Conservation (phyloP, 176 grass and related monocot genomes). For the Tillandsia fasciculata region DNA sequence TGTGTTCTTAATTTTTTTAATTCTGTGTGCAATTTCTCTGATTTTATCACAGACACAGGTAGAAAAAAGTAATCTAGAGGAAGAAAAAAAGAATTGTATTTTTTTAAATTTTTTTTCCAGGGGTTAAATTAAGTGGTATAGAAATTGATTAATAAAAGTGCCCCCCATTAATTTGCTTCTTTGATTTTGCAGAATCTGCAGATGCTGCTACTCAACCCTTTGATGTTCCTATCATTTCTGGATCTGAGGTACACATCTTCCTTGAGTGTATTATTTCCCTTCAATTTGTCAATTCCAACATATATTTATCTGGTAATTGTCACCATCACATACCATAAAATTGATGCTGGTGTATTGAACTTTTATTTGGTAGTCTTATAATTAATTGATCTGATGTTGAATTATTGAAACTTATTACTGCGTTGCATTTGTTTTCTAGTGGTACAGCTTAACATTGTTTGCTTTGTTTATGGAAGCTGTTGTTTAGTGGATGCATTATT, state of each 20-base stretch:
- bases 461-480: not conserved
- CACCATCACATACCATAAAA: not conserved
- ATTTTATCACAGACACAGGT: too few species aligned
- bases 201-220: constrained; percentile 16
- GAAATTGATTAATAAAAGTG: not conserved
- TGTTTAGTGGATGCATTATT: too few species aligned
- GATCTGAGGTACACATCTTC: constrained; percentile 40
- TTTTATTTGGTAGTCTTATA: not conserved
- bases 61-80: too few species aligned
- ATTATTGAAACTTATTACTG: not conserved
- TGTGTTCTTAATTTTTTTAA: too few species aligned
- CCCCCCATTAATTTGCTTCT: constrained; percentile 21
- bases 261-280: constrained; percentile 12
- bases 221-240: constrained; percentile 53
- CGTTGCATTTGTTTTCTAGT: not conserved
- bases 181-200: constrained; percentile 31
- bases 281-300: constrained; percentile 2
- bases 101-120: too few species aligned
- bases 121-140: not conserved
- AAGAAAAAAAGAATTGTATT: too few species aligned
- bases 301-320: constrained; percentile 1
- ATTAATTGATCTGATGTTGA: not conserved
- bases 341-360: not conserved
- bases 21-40: too few species aligned
- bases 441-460: not conserved